These are phyloP conservation scores for Bipolaris oryzae DNA, from an alignment of 2,329 filamentous ascomycete genomes.

Conservation along the genomic window DNA sequence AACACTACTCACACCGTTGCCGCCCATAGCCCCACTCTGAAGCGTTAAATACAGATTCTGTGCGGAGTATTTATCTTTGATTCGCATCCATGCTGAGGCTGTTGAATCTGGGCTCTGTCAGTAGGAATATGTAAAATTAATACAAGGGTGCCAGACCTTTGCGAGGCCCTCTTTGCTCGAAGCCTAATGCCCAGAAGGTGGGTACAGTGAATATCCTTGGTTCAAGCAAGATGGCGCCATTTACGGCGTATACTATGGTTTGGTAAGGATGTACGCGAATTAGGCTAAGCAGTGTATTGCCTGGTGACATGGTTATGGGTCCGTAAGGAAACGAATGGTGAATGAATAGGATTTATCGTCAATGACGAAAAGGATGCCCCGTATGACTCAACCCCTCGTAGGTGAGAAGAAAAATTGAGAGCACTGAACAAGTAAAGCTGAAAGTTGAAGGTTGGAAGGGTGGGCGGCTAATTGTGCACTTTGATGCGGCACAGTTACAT, in stretches of 20 bases:
- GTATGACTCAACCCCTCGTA: too few species aligned
- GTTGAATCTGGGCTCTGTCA: not conserved
- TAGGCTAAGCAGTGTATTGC: not conserved
- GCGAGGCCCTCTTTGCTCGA: not conserved
- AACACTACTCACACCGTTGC: not conserved
- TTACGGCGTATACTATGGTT: not conserved
- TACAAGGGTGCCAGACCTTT: not conserved
- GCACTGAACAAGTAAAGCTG: not conserved
- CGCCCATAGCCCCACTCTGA: slow-evolving; percentile 4
- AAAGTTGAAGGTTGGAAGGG: not conserved
- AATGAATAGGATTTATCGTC: not conserved
- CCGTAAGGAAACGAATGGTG: not conserved
- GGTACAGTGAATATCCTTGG: not conserved
- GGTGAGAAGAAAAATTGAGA: not conserved
- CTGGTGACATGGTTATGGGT: not conserved
- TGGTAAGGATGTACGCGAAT: not conserved
- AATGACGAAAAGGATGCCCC: too few species aligned
- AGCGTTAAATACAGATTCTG: not conserved
- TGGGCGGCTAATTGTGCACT: not conserved
- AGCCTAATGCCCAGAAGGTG: not conserved
- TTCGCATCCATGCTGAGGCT: not conserved
- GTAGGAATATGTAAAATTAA: not conserved
- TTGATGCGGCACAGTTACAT: not conserved
- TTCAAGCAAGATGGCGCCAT: not conserved
- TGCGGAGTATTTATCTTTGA: not conserved